Conservation (phyloP, 176 grass and related monocot species). For the Triticum monococcum region DNA sequence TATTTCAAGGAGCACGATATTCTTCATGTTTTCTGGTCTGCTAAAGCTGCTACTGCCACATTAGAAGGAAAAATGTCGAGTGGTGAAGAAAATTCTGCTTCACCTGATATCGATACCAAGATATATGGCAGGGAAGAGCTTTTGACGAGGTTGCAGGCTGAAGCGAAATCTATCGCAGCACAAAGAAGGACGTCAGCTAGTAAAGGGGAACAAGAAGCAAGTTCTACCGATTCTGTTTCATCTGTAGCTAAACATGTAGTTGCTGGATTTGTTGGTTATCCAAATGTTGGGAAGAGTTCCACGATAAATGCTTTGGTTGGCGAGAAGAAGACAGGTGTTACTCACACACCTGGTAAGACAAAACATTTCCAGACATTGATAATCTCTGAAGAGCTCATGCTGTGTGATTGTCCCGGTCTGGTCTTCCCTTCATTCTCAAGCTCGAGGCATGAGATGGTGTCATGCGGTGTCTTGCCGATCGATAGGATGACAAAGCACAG, state of each 20-base stretch:
- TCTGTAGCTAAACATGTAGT: conserved; percentile 62
- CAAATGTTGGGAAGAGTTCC: conserved; percentile 97
- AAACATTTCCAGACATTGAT: conserved; percentile 98
- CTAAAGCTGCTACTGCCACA: conserved; percentile 81
- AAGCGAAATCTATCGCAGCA: conserved; percentile 71
- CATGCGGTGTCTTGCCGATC: conserved; percentile 86
- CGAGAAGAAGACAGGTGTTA: conserved; percentile 82
- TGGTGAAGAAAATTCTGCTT: conserved; percentile 36
- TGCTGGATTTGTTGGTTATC: conserved; percentile 97
- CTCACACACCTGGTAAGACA: conserved; percentile 90
- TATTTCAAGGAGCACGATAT: conserved; percentile 74
- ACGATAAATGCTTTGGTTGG: conserved; percentile 97
- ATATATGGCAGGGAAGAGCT: conserved; percentile 82
- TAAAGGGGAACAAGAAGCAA: conserved; percentile 19
- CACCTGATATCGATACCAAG: conserved; percentile 62
- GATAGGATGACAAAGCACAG: conserved; percentile 84
- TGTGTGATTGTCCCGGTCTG: conserved; percentile 90
- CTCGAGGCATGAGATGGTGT: conserved; percentile 95
- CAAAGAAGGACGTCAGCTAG: conserved; percentile 24
- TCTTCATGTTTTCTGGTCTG: conserved; percentile 93
- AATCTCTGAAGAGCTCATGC: conserved; percentile 81
- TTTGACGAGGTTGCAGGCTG: conserved; percentile 68
- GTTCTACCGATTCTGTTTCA: conserved; percentile 45
- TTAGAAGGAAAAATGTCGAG: conserved; percentile 71
- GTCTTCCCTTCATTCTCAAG: conserved; percentile 97